Evolutionary conservation across 31 red algal species (phyloP).

Genomic region (Asparagopsis taxiformis): DNA sequence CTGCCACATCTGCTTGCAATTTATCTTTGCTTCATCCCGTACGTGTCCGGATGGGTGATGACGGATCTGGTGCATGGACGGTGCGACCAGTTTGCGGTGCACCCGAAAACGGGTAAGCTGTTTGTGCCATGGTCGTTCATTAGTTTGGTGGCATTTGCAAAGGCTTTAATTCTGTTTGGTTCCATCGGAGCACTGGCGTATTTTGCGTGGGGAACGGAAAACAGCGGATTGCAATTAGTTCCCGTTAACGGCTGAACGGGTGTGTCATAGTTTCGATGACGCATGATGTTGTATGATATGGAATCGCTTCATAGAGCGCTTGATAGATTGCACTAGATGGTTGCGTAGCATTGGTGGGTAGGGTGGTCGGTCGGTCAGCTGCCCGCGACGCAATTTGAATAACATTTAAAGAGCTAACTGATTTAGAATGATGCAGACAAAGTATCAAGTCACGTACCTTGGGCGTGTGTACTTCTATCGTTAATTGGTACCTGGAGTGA

Average conservation of each 20-base stretch:
- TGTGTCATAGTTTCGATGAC: too few relatives aligned
- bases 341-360: too few relatives aligned
- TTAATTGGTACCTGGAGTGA: neutral
- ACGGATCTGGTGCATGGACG: constrained; percentile 62
- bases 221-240: too few relatives aligned
- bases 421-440: too few relatives aligned
- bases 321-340: too few relatives aligned
- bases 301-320: too few relatives aligned
- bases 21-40: constrained; percentile 72
- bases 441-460: neutral
- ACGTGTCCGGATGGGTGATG: constrained; percentile 75
- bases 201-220: constrained; percentile 9
- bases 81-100: constrained; percentile 70
- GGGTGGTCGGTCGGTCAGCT: too few relatives aligned
- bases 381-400: too few relatives aligned
- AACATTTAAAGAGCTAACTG: too few relatives aligned
- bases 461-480: neutral
- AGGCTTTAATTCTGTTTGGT: constrained; percentile 52
- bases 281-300: too few relatives aligned
- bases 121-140: constrained; percentile 76
- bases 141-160: constrained; percentile 41
- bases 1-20: constrained; percentile 64
- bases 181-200: constrained; percentile 23
- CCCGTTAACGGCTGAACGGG: too few relatives aligned
- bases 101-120: constrained; percentile 54